These are phyloP conservation scores for Halophytophthora batemanensis DNA, from an alignment of 352 stramenopile species.

Conservation along the genomic window DNA sequence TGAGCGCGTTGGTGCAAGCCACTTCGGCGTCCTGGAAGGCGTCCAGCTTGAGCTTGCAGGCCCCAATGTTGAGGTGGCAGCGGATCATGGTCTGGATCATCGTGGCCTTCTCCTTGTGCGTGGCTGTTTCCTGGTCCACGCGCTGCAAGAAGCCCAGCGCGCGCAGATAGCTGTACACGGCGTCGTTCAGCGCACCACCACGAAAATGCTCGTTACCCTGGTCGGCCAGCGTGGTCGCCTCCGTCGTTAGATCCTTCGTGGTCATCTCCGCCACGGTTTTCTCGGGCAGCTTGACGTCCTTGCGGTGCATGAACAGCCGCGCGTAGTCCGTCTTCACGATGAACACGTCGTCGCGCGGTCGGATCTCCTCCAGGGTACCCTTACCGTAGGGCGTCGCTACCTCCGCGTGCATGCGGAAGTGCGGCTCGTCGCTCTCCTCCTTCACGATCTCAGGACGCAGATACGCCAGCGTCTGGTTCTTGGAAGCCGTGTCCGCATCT, in stretches of 20 bases:
- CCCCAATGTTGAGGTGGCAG: conserved; percentile 83
- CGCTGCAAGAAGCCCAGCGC: conserved; percentile 69
- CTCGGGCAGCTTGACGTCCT: conserved; percentile 62
- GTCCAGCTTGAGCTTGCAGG: conserved; percentile 81
- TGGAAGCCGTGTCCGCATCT: conserved; percentile 50
- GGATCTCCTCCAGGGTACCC: conserved; percentile 66
- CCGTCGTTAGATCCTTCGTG: conserved; percentile 69
- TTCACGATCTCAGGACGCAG: conserved; percentile 58
- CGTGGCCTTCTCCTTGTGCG: conserved; percentile 83
- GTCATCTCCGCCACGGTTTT: conserved; percentile 74
- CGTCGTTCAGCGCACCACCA: conserved; percentile 51
- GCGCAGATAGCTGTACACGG: conserved; percentile 74
- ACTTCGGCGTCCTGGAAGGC: conserved; percentile 67
- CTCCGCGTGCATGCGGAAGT: conserved; percentile 78
- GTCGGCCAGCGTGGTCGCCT: conserved; percentile 64
- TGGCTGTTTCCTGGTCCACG: conserved; percentile 71
- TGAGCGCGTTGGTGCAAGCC: conserved; percentile 78
- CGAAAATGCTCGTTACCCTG: conserved; percentile 74
- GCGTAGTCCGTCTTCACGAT: conserved; percentile 65
- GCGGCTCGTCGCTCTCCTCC: conserved; percentile 64
- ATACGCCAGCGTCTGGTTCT: conserved; percentile 67
- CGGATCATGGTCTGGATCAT: conserved; percentile 89
- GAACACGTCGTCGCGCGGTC: conserved; percentile 58
- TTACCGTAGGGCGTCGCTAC: conserved; percentile 71
- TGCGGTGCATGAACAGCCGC: conserved; percentile 78